Evolutionary conservation across 164 flowering plant species (phyloP).

Genomic region (Piper longum): DNA sequence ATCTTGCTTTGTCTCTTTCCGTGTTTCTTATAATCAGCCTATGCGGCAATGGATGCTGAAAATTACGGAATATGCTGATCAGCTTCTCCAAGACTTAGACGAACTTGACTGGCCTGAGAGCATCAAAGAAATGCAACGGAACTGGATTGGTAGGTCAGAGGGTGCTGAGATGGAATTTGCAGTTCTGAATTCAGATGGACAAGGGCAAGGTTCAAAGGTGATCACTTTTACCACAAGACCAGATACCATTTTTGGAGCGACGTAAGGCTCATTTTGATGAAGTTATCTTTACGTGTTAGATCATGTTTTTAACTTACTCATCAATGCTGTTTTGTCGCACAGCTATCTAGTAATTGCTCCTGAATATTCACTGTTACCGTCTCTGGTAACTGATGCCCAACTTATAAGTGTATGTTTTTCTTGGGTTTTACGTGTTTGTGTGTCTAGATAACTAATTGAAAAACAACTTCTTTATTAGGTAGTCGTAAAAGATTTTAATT

Average conservation of each 20-base stretch:
- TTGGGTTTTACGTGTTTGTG: not conserved
- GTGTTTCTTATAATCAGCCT: constrained; percentile 58
- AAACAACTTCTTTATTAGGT: not conserved
- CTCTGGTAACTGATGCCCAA: constrained; percentile 43
- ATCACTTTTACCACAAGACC: constrained; percentile 91
- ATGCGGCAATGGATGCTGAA: constrained; percentile 98
- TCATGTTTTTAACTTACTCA: not conserved
- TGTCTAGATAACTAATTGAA: no score
- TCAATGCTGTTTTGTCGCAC: constrained; percentile 14
- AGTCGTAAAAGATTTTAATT: constrained; percentile 10
- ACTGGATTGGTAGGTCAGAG: constrained; percentile 96
- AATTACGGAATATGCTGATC: constrained; percentile 97
- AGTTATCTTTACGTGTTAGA: not conserved
- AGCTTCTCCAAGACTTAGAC: constrained; percentile 90
- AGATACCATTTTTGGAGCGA: constrained; percentile 93
- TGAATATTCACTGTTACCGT: constrained; percentile 57
- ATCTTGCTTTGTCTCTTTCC: constrained; percentile 7
- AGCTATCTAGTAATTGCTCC: constrained; percentile 95
- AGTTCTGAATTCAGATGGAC: constrained; percentile 43
- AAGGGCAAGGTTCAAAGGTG: constrained; percentile 38
- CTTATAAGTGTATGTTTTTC: constrained; percentile 36
- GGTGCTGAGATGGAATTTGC: constrained; percentile 80
- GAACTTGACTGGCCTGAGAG: constrained; percentile 99
- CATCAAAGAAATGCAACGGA: constrained; percentile 91
- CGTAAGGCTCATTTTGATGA: constrained; percentile 29